These are phyloP conservation scores for Rhodotorula kratochvilovae DNA, from an alignment of 768 basidiomycete genomes.

Conservation along the genomic window DNA sequence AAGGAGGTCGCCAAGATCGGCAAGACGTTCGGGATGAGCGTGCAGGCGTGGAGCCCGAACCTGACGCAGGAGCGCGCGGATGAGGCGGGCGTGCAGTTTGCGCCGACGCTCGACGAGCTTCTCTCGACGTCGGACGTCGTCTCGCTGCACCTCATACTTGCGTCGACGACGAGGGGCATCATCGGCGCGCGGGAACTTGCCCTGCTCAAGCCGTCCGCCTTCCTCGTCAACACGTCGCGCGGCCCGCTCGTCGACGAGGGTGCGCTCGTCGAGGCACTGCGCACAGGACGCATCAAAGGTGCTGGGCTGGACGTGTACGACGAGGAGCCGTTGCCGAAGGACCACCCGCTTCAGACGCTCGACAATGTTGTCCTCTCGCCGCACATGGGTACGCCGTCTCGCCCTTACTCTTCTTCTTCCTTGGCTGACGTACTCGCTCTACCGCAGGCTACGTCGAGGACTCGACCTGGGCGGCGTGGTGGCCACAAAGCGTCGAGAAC, in stretches of 20 bases:
- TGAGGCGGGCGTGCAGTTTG: conserved; percentile 55
- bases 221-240: conserved; percentile 64
- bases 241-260: conserved; percentile 63
- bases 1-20: conserved; percentile 55
- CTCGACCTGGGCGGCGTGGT: conserved; percentile 51
- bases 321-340: conserved; percentile 59
- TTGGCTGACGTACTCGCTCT: background rate
- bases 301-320: conserved; percentile 67
- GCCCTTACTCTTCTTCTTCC: no score
- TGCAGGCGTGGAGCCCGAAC: conserved; percentile 64
- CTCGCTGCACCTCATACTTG: conserved; percentile 60
- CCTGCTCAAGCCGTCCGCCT: conserved; percentile 58
- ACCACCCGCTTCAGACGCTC: conserved; percentile 56
- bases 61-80: conserved; percentile 59
- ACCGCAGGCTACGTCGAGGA: conserved; percentile 20
- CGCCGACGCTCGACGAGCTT: conserved; percentile 56
- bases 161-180: conserved; percentile 55
- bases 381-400: conserved; percentile 56
- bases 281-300: conserved; percentile 55
- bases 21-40: conserved; percentile 59
- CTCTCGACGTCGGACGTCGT: conserved; percentile 58
- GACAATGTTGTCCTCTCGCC: conserved; percentile 61
- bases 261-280: conserved; percentile 55
- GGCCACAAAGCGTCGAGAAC: conserved; percentile 58
- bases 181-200: conserved; percentile 54